Base-by-base conservation (phyloP, 495 filamentous ascomycete species). In the Hypoxylon crocopeplum region DNA sequence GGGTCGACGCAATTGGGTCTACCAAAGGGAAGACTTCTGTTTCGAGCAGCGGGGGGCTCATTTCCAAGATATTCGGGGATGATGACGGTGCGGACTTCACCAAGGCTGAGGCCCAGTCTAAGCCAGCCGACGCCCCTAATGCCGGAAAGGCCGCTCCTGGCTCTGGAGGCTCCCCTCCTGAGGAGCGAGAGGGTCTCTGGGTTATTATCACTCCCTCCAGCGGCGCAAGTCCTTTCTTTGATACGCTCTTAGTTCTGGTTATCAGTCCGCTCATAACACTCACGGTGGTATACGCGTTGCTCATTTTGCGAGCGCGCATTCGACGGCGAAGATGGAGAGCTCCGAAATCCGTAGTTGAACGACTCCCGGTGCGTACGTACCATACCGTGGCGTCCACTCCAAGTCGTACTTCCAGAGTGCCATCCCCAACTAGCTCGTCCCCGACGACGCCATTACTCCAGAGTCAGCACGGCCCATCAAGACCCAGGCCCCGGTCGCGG, bases 321-420 rank as follows among this genome's bases (percentile, higher is more conserved):
- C 87, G 93, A 21, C 84, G 94, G 40, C 82, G 93, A 59, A 82
- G 94, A 56, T 98, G 94, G 94, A 85, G 94, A 63, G 94, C 94
- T 32, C 94, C 94, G 2, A 98, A 98, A 69, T 95, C 90, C 8
- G 87, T 98, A 1, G 93, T 98, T 24, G 93, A 97, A 60, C 86
- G 88, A 39, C 84, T 98, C n/a, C 94, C 94, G 17, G 92, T 98
- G 25, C 84, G 93, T 49, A 97, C 91, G 0, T 98, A 98, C 64
- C 93, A 95, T 61, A 93, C 91, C 0, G 87, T 96, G 33, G 79
- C 83, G 4, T 79, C 81, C 13, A 80, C 84, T 1, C 82, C 86
- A 5, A 84, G 80, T 27, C 79, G 80, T n/a, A 84, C 84, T 48
- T 73, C 75, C 25, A 77, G 84, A 63, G 49, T 80, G 59, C 74